Evolutionary conservation across 2,329 filamentous ascomycete genomes (phyloP).

Genomic region (Dryadomyces quercivorus): DNA sequence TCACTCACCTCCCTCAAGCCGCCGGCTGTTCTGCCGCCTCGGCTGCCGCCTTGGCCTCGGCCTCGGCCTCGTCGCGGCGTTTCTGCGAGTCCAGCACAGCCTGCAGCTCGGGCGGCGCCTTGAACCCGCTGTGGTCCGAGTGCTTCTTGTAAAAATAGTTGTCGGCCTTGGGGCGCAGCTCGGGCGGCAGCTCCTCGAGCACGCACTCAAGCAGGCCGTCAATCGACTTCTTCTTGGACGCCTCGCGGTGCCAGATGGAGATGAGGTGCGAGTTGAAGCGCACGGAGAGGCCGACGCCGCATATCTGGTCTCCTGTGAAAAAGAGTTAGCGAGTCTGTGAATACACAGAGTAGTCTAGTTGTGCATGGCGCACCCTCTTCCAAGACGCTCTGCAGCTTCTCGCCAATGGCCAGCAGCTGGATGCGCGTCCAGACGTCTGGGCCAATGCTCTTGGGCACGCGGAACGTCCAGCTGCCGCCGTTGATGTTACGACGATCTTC

Average conservation of each 20-base stretch:
- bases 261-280: slow-evolving; percentile 84
- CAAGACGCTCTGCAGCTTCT: slow-evolving; percentile 63
- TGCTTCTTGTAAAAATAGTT: slow-evolving; percentile 84
- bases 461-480: slow-evolving; percentile 87
- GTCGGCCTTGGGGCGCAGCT: slow-evolving; percentile 58
- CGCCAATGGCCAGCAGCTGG: slow-evolving; percentile 70
- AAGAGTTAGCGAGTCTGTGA: background rate
- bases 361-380: slow-evolving; percentile 45
- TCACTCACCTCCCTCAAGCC: background rate
- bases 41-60: slow-evolving; percentile 12
- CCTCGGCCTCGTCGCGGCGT: slow-evolving; percentile 25
- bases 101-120: slow-evolving; percentile 47
- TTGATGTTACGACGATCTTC: slow-evolving; percentile 77
- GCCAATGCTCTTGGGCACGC: slow-evolving; percentile 63
- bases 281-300: slow-evolving; percentile 76
- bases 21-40: background rate
- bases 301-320: slow-evolving; percentile 64
- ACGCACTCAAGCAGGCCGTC: slow-evolving; percentile 63
- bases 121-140: slow-evolving; percentile 74
- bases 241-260: slow-evolving; percentile 87
- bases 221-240: slow-evolving; percentile 66
- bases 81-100: slow-evolving; percentile 45
- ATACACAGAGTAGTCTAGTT: background rate
- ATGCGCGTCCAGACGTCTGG: slow-evolving; percentile 73
- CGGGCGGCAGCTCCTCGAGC: slow-evolving; percentile 57